These are phyloP conservation scores for Eucalyptus erythrocorys DNA, from an alignment of 345 rosid species.

Conservation along the genomic window DNA sequence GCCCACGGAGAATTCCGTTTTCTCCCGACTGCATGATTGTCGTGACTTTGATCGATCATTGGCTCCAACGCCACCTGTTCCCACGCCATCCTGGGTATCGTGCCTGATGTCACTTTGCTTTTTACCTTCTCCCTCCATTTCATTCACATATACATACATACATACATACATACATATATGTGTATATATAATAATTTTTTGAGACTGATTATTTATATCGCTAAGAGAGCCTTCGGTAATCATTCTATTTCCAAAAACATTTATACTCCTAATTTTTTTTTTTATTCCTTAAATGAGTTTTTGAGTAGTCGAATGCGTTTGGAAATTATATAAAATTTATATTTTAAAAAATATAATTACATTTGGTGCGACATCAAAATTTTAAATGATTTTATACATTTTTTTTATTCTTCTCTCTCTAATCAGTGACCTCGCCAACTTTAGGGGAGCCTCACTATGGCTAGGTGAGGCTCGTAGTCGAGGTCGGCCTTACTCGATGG, in stretches of 20 bases:
- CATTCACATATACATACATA: too few species aligned
- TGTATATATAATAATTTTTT: too few species aligned
- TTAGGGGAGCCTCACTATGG: too few species aligned
- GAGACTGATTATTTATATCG: too few species aligned
- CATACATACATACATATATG: too few species aligned
- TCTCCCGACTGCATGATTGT: background rate
- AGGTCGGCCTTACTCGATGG: too few species aligned
- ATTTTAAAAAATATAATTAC: rapidly evolving
- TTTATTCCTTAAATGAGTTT: rapidly evolving
- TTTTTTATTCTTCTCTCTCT: rapidly evolving
- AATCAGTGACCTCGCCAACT: rapidly evolving
- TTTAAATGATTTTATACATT: too few species aligned
- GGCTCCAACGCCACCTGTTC: too few species aligned
- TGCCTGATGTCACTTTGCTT: background rate
- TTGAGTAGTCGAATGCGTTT: too few species aligned
- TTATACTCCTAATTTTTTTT: rapidly evolving
- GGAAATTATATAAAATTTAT: too few species aligned
- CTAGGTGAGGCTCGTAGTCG: rapidly evolving
- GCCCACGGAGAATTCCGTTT: background rate
- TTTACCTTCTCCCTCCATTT: background rate
- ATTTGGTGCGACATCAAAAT: too few species aligned
- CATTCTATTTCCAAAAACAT: rapidly evolving
- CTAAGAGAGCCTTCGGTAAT: rapidly evolving
- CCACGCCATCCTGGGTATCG: background rate
- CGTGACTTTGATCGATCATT: background rate